phyloP scores from a whole-genome alignment of 1,284 basidiomycete genomes.

The Microbotryum lychnidis-dioicae region DNA sequence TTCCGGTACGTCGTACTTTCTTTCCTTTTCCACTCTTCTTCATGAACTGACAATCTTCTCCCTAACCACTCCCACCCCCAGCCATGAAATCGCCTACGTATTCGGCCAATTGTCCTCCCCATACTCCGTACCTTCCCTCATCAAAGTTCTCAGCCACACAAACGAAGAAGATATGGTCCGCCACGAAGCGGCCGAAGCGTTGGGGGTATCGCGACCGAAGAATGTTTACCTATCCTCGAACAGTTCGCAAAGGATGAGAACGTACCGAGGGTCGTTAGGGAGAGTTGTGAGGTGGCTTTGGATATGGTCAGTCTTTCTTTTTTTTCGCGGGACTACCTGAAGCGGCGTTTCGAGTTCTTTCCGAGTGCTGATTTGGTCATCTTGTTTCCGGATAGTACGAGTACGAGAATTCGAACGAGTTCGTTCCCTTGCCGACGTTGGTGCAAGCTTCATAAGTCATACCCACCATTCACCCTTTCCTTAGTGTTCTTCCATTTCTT shows the following conservation, averaged over 20 bases:
- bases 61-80: conserved; percentile 41
- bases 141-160: conserved; percentile 64
- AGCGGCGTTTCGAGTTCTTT: too few species aligned
- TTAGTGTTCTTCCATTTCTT: too few species aligned
- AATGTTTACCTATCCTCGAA: conserved; percentile 70
- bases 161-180: conserved; percentile 93
- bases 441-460: neutral
- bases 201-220: conserved; percentile 89
- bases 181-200: conserved; percentile 96
- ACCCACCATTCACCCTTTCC: too few species aligned
- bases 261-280: conserved; percentile 80
- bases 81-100: conserved; percentile 95
- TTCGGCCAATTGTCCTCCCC: conserved; percentile 91
- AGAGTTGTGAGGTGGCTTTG: conserved; percentile 92
- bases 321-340: too few species aligned
- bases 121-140: conserved; percentile 76
- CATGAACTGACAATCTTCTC: neutral
- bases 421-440: conserved; percentile 55
- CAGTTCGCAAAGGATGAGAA: conserved; percentile 73
- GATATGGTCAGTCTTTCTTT: conserved; percentile 57
- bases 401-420: conserved; percentile 63
- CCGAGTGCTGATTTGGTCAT: too few species aligned
- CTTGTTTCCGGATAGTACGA: conserved; percentile 55
- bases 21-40: neutral
- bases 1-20: conserved; percentile 72